Evolutionary conservation across 805 yeast genomes (phyloP).

Genomic region (Diddensiella caesifluorescens): DNA sequence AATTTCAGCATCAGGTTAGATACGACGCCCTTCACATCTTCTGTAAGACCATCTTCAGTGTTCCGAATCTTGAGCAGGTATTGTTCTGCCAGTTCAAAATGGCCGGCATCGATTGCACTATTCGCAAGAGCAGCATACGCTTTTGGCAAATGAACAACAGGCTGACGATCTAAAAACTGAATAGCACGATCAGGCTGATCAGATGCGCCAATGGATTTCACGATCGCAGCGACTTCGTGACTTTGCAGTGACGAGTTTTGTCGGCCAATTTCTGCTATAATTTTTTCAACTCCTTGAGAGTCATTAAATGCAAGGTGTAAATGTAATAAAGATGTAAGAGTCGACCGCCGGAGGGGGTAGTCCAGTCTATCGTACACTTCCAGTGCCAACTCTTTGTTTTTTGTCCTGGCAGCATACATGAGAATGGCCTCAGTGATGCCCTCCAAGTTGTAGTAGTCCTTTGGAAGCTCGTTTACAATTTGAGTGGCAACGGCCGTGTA

Average conservation of each 20-base stretch:
- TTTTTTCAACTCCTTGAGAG: slow-evolving; percentile 18
- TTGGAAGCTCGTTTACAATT: slow-evolving; percentile 16
- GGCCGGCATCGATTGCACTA: slow-evolving; percentile 22
- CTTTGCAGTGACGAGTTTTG: slow-evolving; percentile 3
- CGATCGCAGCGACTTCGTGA: slow-evolving; percentile 14
- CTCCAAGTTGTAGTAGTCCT: slow-evolving; percentile 11
- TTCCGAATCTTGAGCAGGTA: slow-evolving; percentile 7
- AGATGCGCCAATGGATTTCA: slow-evolving; percentile 9
- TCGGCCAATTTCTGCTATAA: slow-evolving; percentile 18
- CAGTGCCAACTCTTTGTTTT: slow-evolving; percentile 15
- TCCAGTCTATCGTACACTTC: slow-evolving; percentile 12
- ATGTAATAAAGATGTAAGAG: slow-evolving; percentile 16
- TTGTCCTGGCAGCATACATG: slow-evolving; percentile 18
- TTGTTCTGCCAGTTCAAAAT: slow-evolving; percentile 11
- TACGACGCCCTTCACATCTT: slow-evolving; percentile 2
- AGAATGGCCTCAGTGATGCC: slow-evolving; percentile 24
- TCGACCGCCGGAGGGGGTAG: slow-evolving; percentile 17
- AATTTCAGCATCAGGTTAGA: slow-evolving; percentile 10
- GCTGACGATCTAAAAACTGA: slow-evolving; percentile 6
- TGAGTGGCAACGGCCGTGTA: slow-evolving; percentile 11
- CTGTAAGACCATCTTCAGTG: slow-evolving; percentile 3
- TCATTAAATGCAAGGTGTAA: slow-evolving; percentile 21
- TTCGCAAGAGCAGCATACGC: slow-evolving; percentile 24
- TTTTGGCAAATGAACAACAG: background rate
- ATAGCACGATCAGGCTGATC: slow-evolving; percentile 13